These are phyloP conservation scores for Cutaneotrichosporon cutaneum DNA, from an alignment of 1,284 basidiomycete genomes.

Conservation along the genomic window DNA sequence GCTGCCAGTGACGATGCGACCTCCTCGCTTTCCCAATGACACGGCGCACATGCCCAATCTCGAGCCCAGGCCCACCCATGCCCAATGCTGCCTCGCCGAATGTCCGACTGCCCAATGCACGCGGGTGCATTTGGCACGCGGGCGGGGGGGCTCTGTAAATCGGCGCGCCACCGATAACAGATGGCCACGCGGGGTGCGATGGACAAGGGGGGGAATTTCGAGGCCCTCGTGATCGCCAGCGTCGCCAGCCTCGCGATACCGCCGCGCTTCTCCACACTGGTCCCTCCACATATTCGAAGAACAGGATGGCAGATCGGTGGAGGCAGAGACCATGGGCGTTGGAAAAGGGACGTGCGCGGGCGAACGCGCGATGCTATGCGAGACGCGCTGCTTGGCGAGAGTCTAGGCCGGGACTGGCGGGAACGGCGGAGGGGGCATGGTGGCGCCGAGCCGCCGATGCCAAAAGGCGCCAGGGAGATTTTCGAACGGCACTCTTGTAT, in stretches of 20 bases:
- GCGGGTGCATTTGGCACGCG: not conserved
- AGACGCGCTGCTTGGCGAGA: too few relatives aligned
- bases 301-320: too few relatives aligned
- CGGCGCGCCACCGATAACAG: not conserved
- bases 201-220: not conserved
- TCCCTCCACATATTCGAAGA: too few relatives aligned
- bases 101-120: not conserved
- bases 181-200: not conserved
- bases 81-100: not conserved
- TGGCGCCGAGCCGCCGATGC: not conserved
- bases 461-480: not conserved
- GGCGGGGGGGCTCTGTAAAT: not conserved
- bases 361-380: too few relatives aligned
- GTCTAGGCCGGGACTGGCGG: not conserved
- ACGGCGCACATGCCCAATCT: not conserved
- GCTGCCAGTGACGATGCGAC: not conserved
- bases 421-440: not conserved
- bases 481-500: not conserved
- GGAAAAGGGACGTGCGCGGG: too few relatives aligned
- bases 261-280: too few relatives aligned
- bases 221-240: not conserved
- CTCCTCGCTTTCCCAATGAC: not conserved
- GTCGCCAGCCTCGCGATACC: too few relatives aligned
- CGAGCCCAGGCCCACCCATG: not conserved
- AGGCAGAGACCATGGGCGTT: too few relatives aligned